Evolutionary conservation across 2,329 filamentous ascomycete species (phyloP), one percentile per base, ranked within the genome.

Genomic region (Aspergillus transmontanensis): DNA sequence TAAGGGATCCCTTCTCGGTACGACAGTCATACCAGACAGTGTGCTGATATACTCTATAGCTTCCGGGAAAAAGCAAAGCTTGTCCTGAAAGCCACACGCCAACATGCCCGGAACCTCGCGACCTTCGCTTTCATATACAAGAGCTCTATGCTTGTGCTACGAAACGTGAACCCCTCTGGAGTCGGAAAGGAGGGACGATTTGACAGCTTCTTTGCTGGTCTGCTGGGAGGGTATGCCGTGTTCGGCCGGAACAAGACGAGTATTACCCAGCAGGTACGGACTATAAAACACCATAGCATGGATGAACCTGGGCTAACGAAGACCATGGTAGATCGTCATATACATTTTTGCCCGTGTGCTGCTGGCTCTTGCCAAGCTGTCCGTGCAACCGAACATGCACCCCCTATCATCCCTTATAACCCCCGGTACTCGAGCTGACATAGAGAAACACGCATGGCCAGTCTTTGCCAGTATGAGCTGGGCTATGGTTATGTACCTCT

Each of bases 281-380:
- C 45, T 19, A 28, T n/a, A 26, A 12, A 12, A 28, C 12, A 16
- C 23, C 16, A 10, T 12, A 21, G n/a, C 10, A 12, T 12, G 11
- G 26, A 26, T 2, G 43, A 39, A 26, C 36, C 3, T 36, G 11
- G 14, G 28, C 14, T 36, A 56, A 60, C 21, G 9, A 12, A 45
- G 21, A n/a, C 16, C 2, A 9, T n/a, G 48, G 21, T 59, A 99
- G 84, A 99, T 99, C 76, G 93, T 97, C 78, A 92, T 98, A 72
- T 99, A 99, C 82, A 91, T 99, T 66, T 97, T 97, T 75, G 95
- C 95, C 55, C 89, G 95, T 68, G 95, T 97, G 19, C 85, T 90
- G 64, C 86, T 99, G 39, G 92, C 92, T 10, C 81, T 96, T 28
- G 95, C 94, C 36, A 92, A 93, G 73, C 82, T 98, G 62, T 87